These are phyloP conservation scores for Mucor ambiguus DNA, from an alignment of 371 early-diverging fungal genomes.

Conservation along the genomic window DNA sequence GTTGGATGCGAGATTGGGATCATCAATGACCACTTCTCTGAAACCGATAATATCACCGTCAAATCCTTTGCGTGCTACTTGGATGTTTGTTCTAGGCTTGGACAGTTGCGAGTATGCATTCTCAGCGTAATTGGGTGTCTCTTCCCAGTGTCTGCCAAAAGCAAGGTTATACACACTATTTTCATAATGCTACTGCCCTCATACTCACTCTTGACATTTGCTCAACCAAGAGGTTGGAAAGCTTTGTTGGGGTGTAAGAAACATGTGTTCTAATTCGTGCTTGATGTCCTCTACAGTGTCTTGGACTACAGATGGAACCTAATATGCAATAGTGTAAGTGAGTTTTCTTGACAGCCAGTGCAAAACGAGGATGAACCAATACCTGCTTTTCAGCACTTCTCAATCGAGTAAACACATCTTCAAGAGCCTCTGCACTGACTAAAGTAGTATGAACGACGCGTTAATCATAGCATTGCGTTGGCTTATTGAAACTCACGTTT, in stretches of 20 bases:
- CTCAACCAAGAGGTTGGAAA: conserved; percentile 52
- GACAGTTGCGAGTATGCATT: conserved; percentile 49
- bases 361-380: background rate
- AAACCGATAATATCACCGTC: conserved; percentile 58
- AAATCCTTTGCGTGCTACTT: conserved; percentile 51
- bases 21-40: conserved; percentile 40
- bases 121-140: conserved; percentile 45
- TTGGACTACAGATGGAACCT: conserved; percentile 1
- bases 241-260: conserved; percentile 48
- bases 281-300: conserved; percentile 31
- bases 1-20: conserved; percentile 57
- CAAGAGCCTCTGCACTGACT: conserved; percentile 4
- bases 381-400: conserved; percentile 8
- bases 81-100: conserved; percentile 46
- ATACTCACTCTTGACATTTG: conserved; percentile 56
- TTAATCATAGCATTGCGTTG: background rate
- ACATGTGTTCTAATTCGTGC: conserved; percentile 46
- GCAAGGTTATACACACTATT: background rate
- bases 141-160: conserved; percentile 50
- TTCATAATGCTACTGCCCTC: background rate
- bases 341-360: background rate
- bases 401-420: conserved; percentile 11
- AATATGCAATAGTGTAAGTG: too few relatives aligned
- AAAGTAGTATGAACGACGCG: background rate
- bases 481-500: background rate